Evolutionary conservation across 2,329 filamentous ascomycete genomes (phyloP).

Genomic region (Ceratocystis alfenasii): DNA sequence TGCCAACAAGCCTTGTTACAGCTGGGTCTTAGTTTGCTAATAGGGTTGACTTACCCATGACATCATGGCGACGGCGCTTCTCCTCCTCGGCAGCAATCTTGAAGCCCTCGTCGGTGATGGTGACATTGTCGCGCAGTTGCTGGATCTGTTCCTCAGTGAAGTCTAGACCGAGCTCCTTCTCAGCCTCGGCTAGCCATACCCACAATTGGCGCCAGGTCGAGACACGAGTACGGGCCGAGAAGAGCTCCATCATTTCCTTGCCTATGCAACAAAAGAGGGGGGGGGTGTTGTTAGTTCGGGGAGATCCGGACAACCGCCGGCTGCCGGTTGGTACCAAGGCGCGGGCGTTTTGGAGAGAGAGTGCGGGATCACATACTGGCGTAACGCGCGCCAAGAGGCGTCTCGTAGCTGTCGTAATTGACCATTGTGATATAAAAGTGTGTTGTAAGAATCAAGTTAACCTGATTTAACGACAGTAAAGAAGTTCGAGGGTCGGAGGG

Average conservation of each 20-base stretch:
- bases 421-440: conserved; percentile 17
- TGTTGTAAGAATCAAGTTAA: background rate
- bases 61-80: conserved; percentile 50
- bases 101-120: conserved; percentile 69
- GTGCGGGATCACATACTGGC: conserved; percentile 35
- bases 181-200: conserved; percentile 69
- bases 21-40: background rate
- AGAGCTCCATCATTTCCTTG: conserved; percentile 64
- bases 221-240: conserved; percentile 62
- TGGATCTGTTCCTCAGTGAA: conserved; percentile 65
- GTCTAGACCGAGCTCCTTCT: conserved; percentile 65
- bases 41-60: conserved; percentile 19
- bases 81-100: conserved; percentile 64
- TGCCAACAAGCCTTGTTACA: background rate
- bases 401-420: conserved; percentile 40
- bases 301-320: conserved; percentile 12
- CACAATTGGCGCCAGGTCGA: conserved; percentile 77
- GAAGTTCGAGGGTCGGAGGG: background rate
- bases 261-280: conserved; percentile 7
- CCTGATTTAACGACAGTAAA: conserved; percentile 10
- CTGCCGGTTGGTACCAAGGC: background rate
- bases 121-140: conserved; percentile 61
- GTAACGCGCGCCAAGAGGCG: conserved; percentile 60
- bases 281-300: background rate
- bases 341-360: background rate